Conservation (phyloP, 441 rosid species). For the Sinapis alba region DNA sequence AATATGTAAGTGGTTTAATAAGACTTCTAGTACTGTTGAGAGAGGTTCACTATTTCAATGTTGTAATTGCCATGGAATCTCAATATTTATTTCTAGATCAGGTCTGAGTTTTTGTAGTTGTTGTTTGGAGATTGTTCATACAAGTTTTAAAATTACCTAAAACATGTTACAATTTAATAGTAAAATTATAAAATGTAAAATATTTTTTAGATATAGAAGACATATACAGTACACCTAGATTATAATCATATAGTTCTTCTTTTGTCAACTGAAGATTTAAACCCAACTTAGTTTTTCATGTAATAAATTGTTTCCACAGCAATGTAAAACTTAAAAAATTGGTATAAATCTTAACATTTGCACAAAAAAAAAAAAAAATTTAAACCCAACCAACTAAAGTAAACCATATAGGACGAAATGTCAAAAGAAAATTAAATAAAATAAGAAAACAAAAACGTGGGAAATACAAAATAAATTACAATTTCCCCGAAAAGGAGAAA, state of each 20-base stretch:
- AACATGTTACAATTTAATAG: neutral
- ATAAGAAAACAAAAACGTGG: constrained; percentile 1
- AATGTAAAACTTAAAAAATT: too few species aligned
- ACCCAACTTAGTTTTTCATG: too few species aligned
- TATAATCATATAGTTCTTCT: neutral
- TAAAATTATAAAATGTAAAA: neutral
- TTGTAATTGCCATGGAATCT: neutral
- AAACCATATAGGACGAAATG: neutral
- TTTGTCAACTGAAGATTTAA: neutral
- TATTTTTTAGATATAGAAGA: neutral
- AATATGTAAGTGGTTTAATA: neutral
- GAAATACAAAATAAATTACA: neutral
- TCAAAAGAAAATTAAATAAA: neutral
- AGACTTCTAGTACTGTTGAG: neutral
- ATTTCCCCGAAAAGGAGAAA: neutral
- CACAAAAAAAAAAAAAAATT: neutral
- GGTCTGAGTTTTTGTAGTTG: neutral
- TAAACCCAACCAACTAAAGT: neutral
- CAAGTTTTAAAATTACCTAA: neutral
- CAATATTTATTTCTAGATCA: neutral
- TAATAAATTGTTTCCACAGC: too few species aligned
- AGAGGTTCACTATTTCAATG: neutral
- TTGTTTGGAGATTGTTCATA: neutral
- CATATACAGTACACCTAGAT: neutral
- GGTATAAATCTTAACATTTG: too few species aligned